Conservation (phyloP, 805 yeast species). For the Saturnispora serradocipensis region DNA sequence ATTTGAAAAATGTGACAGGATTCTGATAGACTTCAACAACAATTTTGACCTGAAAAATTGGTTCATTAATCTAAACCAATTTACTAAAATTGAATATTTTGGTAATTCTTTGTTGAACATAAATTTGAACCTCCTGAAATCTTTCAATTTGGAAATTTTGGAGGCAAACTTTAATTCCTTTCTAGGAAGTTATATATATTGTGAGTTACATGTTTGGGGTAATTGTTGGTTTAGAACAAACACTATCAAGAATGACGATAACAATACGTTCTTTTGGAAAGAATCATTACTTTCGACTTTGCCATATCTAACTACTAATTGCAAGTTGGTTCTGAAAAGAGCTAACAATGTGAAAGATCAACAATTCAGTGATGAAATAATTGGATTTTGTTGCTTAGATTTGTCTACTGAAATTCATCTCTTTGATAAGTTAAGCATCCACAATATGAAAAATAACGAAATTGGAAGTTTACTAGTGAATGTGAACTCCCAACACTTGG, state of each 20-base stretch:
- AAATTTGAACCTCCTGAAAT: slow-evolving; percentile 45
- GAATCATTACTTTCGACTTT: slow-evolving; percentile 61
- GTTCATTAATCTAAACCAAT: slow-evolving; percentile 59
- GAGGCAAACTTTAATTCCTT: slow-evolving; percentile 45
- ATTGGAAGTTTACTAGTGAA: slow-evolving; percentile 53
- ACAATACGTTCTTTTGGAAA: slow-evolving; percentile 67
- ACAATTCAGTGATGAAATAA: slow-evolving; percentile 28
- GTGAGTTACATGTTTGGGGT: slow-evolving; percentile 67
- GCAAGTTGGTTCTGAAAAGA: slow-evolving; percentile 37
- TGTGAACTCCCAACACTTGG: slow-evolving; percentile 41
- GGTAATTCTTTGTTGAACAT: slow-evolving; percentile 22
- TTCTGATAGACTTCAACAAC: slow-evolving; percentile 54
- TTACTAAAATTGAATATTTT: slow-evolving; percentile 47
- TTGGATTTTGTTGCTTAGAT: slow-evolving; percentile 43
- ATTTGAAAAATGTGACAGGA: slow-evolving; percentile 20
- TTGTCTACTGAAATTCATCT: slow-evolving; percentile 35
- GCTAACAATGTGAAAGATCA: slow-evolving; percentile 14
- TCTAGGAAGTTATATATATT: slow-evolving; percentile 34
- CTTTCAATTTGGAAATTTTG: slow-evolving; percentile 46
- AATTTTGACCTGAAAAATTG: slow-evolving; percentile 70
- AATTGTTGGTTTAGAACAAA: slow-evolving; percentile 75
- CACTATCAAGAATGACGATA: slow-evolving; percentile 35
- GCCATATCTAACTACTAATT: slow-evolving; percentile 42
- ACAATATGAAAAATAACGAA: slow-evolving; percentile 26
- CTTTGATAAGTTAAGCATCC: slow-evolving; percentile 25